Base-by-base conservation (phyloP, 305 asterid genomes). In the Fraxinus sp. region DNA sequence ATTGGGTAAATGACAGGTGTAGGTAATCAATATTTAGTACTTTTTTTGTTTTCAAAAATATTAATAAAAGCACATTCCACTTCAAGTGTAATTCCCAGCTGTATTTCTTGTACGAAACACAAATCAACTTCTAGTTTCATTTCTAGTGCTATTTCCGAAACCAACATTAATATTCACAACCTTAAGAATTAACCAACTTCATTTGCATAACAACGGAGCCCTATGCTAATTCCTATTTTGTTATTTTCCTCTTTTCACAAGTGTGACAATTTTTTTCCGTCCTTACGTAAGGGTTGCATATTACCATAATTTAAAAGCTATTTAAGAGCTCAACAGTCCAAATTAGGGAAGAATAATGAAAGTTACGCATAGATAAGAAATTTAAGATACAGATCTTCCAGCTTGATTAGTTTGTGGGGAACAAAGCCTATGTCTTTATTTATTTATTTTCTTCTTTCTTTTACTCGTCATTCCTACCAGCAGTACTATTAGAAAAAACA, bases 171-270 rank as follows among this genome's bases (percentile, higher is more conserved):
- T 10, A 57, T 59, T 35, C 72, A 37, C 46, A 24, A 57, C 87
- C 83, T 82, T 68, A 43, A 74, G 1, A 39, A 64, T 14, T 41
- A 70, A 66, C 81, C 75, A 77, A 77, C 74, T 80, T 77, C 28
- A 66, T 80, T 39, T 64, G 80, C 74, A 33, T 80, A 78, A 52
- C 62, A 64, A 52, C 37, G 49, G 22, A 80, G 80, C 78, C 84
- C 79, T 66, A 74, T 77, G 77, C 75, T 22, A 81, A 37, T 66
- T 26, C 22, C 74, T 73, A 77, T 41, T 46, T 35, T 22, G 33
- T 41, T 81, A 33, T 46, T 78, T 32, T 62, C 68, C 37, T 74
- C 77, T 28, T 52, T 77, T 81, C 80, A 81, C 4, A 52, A n/a
- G 55, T 6, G 14, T 1, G 74, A 24, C 32, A 9, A 28, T 28